phyloP scores from a whole-genome alignment of 2,329 filamentous ascomycete species.

The Colletotrichum gloeosporioides region DNA sequence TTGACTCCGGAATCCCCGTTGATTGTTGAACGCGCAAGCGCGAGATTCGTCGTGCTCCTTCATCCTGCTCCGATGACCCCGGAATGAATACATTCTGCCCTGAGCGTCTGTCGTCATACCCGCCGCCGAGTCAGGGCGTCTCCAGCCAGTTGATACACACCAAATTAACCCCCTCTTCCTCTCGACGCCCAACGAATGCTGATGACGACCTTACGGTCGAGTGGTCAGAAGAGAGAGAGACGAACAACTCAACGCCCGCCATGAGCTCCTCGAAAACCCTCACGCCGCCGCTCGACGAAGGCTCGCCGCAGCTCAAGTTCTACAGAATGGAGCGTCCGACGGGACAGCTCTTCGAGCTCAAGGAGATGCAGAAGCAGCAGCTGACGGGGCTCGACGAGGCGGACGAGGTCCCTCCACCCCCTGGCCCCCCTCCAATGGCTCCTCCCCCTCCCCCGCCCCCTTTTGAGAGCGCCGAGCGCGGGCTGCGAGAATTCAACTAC shows the following conservation, averaged over 20 bases:
- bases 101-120: constrained; percentile 12
- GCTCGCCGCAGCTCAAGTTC: neutral
- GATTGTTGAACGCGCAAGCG: neutral
- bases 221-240: neutral
- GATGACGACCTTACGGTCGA: neutral
- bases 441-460: neutral
- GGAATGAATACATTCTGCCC: constrained; percentile 5
- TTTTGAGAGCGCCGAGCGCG: constrained; percentile 6
- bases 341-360: constrained; percentile 10
- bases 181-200: neutral
- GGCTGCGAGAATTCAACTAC: constrained; percentile 18
- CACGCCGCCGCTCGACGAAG: neutral
- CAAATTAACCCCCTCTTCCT: neutral
- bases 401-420: neutral
- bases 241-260: neutral
- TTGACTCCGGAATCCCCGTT: neutral
- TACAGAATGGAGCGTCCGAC: neutral
- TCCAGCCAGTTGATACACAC: constrained; percentile 10
- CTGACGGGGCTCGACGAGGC: neutral
- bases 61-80: neutral
- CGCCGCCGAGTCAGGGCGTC: neutral
- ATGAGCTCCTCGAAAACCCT: constrained; percentile 7
- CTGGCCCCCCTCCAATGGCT: neutral
- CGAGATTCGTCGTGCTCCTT: neutral
- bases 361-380: constrained; percentile 4